phyloP scores from a whole-genome alignment of 129 eudicot species.

The Rutidosis leptorrhynchoides region DNA sequence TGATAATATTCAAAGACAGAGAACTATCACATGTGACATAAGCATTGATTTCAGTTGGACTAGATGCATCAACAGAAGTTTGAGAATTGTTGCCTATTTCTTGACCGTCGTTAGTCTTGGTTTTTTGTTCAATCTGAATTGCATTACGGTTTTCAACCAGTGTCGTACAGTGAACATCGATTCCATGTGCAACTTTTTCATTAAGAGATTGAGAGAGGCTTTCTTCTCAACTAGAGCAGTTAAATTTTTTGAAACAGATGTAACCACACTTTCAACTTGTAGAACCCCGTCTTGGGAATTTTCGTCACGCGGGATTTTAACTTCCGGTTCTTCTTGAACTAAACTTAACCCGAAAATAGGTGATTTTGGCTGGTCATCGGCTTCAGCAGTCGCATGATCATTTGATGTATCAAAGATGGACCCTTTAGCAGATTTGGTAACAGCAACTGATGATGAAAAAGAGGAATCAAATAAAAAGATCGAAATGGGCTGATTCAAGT shows the following conservation, averaged over 20 bases:
- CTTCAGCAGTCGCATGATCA: conserved; percentile 18
- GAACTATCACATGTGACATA: conserved; percentile 29
- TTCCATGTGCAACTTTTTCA: conserved; percentile 19
- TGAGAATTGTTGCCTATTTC: conserved; percentile 33
- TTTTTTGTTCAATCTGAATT: conserved; percentile 28
- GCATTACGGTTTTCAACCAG: conserved; percentile 28
- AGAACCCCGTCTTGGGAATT: conserved; percentile 21
- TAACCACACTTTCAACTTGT: conserved; percentile 27
- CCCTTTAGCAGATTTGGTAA: conserved; percentile 24
- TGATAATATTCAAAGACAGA: conserved; percentile 14
- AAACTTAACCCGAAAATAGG: conserved; percentile 35
- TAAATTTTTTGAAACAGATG: conserved; percentile 26
- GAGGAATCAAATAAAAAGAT: conserved; percentile 10
- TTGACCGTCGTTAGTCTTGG: conserved; percentile 17
- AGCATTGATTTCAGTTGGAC: conserved; percentile 20
- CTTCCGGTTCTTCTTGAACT: conserved; percentile 27
- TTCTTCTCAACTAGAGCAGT: conserved; percentile 29
- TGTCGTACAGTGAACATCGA: conserved; percentile 18
- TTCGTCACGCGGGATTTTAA: conserved; percentile 25
- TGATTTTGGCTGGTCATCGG: conserved; percentile 37
- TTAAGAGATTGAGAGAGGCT: conserved; percentile 25
- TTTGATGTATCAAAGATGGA: conserved; percentile 20
- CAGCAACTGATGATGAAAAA: conserved; percentile 28
- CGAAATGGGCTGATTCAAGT: not conserved
- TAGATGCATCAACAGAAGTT: conserved; percentile 18